phyloP scores from a whole-genome alignment of 345 rosid species.

The Viola odorata region DNA sequence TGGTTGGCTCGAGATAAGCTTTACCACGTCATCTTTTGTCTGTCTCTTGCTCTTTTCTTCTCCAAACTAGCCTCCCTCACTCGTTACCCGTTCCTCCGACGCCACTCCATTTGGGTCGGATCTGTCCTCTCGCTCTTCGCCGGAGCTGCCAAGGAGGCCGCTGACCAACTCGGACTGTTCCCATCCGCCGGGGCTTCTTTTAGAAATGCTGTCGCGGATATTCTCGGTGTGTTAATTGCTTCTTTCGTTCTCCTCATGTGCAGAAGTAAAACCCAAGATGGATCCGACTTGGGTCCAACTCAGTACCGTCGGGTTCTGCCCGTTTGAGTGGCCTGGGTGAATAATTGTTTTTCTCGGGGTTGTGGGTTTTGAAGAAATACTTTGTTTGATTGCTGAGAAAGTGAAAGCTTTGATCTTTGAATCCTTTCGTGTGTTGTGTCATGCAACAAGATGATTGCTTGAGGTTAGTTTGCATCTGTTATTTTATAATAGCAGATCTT shows the following conservation, averaged over 20 bases:
- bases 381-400: no score
- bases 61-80: constrained; percentile 51
- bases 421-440: no score
- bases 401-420: no score
- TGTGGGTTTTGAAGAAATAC: no score
- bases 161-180: constrained; percentile 73
- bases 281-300: constrained; percentile 20
- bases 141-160: constrained; percentile 90
- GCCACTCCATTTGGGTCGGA: constrained; percentile 53
- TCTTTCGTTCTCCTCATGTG: constrained; percentile 33
- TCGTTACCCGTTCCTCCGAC: constrained; percentile 50
- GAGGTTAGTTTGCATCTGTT: no score
- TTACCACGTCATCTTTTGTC: constrained; percentile 79
- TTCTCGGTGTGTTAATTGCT: constrained; percentile 57
- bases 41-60: constrained; percentile 58
- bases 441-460: no score
- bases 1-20: constrained; percentile 85
- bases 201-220: constrained; percentile 73
- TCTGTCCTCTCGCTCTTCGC: constrained; percentile 66
- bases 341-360: no score
- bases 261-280: background rate
- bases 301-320: constrained; percentile 45
- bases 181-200: constrained; percentile 84
- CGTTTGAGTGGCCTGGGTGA: constrained; percentile 28
- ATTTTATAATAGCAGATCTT: no score